These are phyloP conservation scores for Teratosphaeria gauchensis DNA, from an alignment of 2,329 filamentous ascomycete species.

Conservation along the genomic window DNA sequence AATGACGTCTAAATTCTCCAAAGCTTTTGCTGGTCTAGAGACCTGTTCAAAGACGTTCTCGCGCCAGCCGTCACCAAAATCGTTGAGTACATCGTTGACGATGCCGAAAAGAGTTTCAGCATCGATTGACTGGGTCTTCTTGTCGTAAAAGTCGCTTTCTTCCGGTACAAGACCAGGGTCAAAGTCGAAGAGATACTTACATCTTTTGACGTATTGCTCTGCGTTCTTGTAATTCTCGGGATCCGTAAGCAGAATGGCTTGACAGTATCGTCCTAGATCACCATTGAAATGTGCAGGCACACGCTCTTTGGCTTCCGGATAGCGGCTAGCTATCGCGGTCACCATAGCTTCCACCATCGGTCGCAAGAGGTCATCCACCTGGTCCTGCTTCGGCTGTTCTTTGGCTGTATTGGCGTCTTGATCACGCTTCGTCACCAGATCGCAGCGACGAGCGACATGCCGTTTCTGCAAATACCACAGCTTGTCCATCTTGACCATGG, in stretches of 20 bases:
- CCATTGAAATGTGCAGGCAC: conserved; percentile 7
- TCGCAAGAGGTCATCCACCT: conserved; percentile 15
- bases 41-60: neutral
- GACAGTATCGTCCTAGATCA: conserved; percentile 34
- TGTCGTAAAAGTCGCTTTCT: neutral
- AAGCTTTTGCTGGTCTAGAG: neutral
- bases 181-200: conserved; percentile 47
- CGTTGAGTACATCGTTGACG: neutral
- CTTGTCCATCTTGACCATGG: conserved; percentile 71
- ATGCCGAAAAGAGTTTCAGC: neutral
- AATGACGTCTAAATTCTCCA: neutral
- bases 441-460: conserved; percentile 47
- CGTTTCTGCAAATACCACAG: conserved; percentile 68
- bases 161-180: conserved; percentile 8
- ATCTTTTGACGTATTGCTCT: conserved; percentile 45
- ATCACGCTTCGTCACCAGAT: conserved; percentile 30
- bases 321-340: conserved; percentile 14
- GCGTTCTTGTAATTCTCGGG: conserved; percentile 49
- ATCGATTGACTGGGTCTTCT: neutral
- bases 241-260: conserved; percentile 43
- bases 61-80: neutral
- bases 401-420: neutral
- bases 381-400: neutral
- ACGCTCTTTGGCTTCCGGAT: neutral
- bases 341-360: conserved; percentile 27